phyloP scores from a whole-genome alignment of 176 grass and related monocot genomes.

The Tillandsia fasciculata region DNA sequence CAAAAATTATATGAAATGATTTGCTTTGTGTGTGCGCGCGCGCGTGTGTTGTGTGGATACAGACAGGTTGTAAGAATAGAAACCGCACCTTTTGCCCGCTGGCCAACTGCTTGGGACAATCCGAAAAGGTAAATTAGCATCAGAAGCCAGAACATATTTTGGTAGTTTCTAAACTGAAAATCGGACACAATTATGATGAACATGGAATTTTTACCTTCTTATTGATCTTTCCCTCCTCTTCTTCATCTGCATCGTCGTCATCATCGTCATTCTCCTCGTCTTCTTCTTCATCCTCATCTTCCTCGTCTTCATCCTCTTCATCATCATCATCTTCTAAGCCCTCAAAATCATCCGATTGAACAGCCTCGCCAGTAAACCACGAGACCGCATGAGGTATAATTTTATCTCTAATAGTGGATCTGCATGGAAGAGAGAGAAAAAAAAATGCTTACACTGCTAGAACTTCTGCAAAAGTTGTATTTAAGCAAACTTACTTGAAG shows the following conservation, averaged over 20 bases:
- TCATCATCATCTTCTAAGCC: background rate
- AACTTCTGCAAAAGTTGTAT: no score
- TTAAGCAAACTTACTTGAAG: no score
- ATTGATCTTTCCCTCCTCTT: background rate
- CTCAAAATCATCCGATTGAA: conserved; percentile 16
- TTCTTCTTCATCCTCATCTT: background rate
- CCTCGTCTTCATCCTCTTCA: conserved; percentile 4
- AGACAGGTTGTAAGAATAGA: background rate
- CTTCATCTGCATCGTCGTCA: background rate
- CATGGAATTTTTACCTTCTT: conserved; percentile 11
- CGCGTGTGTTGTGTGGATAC: no score
- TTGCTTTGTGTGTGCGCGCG: background rate
- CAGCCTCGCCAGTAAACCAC: conserved; percentile 22
- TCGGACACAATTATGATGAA: background rate
- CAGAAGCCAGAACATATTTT: background rate
- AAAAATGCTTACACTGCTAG: background rate
- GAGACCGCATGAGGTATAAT: conserved; percentile 23
- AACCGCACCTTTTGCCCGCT: background rate
- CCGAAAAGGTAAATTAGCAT: background rate
- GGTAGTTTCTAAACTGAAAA: background rate
- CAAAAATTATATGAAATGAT: background rate
- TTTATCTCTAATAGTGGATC: conserved; percentile 20
- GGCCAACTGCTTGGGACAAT: background rate
- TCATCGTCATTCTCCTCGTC: conserved; percentile 8
- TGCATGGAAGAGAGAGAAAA: background rate